These are phyloP conservation scores for Voacanga thouarsii DNA, from an alignment of 257 asterid species.

Conservation along the genomic window DNA sequence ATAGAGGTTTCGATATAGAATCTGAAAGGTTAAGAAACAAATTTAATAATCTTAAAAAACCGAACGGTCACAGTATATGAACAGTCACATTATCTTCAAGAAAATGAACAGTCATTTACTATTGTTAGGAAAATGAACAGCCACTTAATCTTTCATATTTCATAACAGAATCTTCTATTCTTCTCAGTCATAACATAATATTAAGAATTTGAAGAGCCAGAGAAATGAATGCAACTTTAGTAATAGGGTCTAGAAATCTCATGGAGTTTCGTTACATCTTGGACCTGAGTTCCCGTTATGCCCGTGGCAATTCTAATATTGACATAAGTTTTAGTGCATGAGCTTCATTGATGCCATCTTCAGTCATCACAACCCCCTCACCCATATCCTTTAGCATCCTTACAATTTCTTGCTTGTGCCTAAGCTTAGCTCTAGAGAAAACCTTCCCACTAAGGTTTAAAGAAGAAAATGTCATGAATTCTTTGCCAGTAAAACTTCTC, in stretches of 20 bases:
- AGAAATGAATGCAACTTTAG: neutral
- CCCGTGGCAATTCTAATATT: conserved; percentile 98
- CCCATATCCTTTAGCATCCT: conserved; percentile 80
- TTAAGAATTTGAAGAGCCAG: too few relatives aligned
- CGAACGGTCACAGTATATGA: too few relatives aligned
- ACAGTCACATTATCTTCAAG: too few relatives aligned
- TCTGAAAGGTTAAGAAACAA: too few relatives aligned
- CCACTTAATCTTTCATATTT: too few relatives aligned
- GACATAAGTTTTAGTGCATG: conserved; percentile 81
- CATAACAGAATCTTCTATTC: too few relatives aligned
- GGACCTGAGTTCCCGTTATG: conserved; percentile 86
- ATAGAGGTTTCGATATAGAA: too few relatives aligned
- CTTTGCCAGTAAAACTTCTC: conserved; percentile 76
- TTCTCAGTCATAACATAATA: too few relatives aligned
- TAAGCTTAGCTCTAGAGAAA: conserved; percentile 87
- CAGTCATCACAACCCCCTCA: conserved; percentile 92
- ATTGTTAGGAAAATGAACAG: too few relatives aligned
- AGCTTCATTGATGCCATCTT: conserved; percentile 96
- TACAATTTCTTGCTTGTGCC: conserved; percentile 88
- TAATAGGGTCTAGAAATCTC: neutral
- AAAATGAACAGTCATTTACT: too few relatives aligned
- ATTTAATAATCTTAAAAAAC: too few relatives aligned
- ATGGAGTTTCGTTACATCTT: neutral
- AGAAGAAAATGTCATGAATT: conserved; percentile 68
- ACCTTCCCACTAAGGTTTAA: conserved; percentile 68